phyloP scores from a whole-genome alignment of 306 rosid genomes.

The Citrullus colocynthis region DNA sequence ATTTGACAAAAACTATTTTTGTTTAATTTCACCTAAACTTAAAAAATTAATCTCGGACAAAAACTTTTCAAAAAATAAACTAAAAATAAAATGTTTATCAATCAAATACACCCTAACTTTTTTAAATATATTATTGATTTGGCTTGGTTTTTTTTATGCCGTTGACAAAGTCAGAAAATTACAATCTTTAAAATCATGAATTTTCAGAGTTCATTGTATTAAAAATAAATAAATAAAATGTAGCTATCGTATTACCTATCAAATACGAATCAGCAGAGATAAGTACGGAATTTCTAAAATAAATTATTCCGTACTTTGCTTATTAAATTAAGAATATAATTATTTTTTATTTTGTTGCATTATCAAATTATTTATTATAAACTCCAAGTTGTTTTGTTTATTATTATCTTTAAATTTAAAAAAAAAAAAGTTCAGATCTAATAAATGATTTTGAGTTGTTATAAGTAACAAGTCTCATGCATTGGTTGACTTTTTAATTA shows the following conservation, averaged over 20 bases:
- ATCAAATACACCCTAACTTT: no score
- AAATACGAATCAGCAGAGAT: neutral
- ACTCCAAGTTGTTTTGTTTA: neutral
- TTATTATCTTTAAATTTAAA: neutral
- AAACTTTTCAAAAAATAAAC: no score
- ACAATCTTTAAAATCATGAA: neutral
- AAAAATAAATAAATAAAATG: neutral
- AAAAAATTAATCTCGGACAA: no score
- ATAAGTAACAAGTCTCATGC: neutral
- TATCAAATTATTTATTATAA: neutral
- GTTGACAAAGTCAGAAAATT: neutral
- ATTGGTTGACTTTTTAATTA: neutral
- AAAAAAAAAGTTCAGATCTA: neutral
- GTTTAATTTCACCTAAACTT: no score
- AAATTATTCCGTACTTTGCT: slow-evolving; percentile 2
- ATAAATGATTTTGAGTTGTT: neutral
- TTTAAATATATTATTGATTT: neutral
- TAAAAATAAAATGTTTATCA: no score
- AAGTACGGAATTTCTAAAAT: neutral
- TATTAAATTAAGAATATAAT: neutral
- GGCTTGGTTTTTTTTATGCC: neutral
- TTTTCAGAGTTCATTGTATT: neutral
- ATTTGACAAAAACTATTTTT: no score
- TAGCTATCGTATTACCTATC: neutral
- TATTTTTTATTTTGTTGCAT: neutral